These are phyloP conservation scores for Trichophyton simii DNA, from an alignment of 2,329 filamentous ascomycete genomes.

Conservation along the genomic window DNA sequence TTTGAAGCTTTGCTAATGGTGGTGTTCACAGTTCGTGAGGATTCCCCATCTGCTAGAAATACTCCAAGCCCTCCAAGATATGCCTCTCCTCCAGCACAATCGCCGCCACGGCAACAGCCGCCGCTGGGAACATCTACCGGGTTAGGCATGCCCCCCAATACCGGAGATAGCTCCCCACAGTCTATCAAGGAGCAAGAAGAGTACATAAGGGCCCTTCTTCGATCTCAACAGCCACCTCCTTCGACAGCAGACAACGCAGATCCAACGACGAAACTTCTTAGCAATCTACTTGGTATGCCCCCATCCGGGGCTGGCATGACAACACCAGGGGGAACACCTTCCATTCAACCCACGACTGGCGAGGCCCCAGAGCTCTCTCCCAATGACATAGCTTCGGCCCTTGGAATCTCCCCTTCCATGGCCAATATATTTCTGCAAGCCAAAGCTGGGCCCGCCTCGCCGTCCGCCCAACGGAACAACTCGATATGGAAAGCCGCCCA, in stretches of 20 bases:
- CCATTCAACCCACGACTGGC: conserved; percentile 9
- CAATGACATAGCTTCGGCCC: conserved; percentile 29
- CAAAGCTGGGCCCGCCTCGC: conserved; percentile 26
- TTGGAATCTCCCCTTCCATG: conserved; percentile 31
- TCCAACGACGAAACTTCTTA: conserved; percentile 27
- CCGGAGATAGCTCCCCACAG: conserved; percentile 22
- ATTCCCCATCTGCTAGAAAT: conserved; percentile 12
- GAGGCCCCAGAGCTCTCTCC: conserved; percentile 14
- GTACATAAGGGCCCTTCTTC: conserved; percentile 30
- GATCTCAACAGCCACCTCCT: conserved; percentile 18
- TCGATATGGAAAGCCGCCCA: conserved; percentile 47
- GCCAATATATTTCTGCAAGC: conserved; percentile 27
- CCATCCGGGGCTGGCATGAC: conserved; percentile 20
- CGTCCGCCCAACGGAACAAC: conserved; percentile 24
- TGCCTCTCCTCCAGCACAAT: background rate
- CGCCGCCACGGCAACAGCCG: background rate
- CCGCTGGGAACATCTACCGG: conserved; percentile 1
- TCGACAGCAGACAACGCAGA: conserved; percentile 18
- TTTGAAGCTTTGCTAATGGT: background rate
- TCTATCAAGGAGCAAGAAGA: conserved; percentile 31
- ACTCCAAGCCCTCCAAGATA: conserved; percentile 9
- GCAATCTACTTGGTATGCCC: conserved; percentile 22
- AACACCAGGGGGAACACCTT: conserved; percentile 12
- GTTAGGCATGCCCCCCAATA: conserved; percentile 10
- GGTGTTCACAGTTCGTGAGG: conserved; percentile 15